Evolutionary conservation across 177 flowering plant genomes (phyloP).

Genomic region (Vitis hybrid): DNA sequence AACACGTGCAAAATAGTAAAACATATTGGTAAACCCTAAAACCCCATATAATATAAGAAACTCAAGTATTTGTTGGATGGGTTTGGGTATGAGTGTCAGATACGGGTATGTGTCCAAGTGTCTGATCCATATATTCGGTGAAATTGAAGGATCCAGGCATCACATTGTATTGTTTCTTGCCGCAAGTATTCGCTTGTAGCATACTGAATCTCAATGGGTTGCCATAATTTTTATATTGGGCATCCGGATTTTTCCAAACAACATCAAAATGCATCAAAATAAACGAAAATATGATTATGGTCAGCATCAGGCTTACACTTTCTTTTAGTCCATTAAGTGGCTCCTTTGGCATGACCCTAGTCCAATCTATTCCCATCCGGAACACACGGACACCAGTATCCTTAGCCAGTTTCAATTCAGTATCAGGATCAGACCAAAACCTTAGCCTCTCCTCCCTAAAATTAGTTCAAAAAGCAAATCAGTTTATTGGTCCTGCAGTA

Average conservation of each 20-base stretch:
- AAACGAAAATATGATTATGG: neutral
- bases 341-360: conserved; percentile 85
- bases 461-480: conserved; percentile 17
- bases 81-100: too few relatives aligned
- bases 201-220: too few relatives aligned
- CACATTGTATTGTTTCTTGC: too few relatives aligned
- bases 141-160: too few relatives aligned
- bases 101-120: too few relatives aligned
- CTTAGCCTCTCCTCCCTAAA: conserved; percentile 89
- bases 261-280: conserved; percentile 1
- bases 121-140: too few relatives aligned
- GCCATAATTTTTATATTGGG: too few relatives aligned
- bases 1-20: neutral
- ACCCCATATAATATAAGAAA: too few relatives aligned
- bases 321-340: conserved; percentile 65
- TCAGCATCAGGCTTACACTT: conserved; percentile 44
- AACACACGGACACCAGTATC: conserved; percentile 84
- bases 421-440: conserved; percentile 99
- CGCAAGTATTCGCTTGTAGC: too few relatives aligned
- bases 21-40: too few relatives aligned
- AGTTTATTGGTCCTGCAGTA: neutral
- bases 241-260: neutral
- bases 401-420: conserved; percentile 86
- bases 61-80: too few relatives aligned
- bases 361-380: conserved; percentile 97